Conservation (phyloP, 768 basidiomycete species). For the Termitomyces sp. region DNA sequence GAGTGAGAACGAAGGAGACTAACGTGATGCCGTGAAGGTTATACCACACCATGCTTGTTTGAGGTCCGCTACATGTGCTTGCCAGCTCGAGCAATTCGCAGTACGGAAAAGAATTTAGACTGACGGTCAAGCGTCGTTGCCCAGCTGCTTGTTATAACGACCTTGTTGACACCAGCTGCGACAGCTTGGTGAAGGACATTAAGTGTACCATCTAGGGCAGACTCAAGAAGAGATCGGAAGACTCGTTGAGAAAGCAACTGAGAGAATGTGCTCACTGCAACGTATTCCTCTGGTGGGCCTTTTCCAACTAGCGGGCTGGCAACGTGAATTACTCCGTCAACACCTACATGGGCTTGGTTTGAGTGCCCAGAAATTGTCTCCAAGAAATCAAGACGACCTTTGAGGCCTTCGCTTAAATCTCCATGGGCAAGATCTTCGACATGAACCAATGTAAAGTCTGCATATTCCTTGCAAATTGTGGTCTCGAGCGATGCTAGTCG, state of each 20-base stretch:
- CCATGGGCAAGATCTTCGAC: conserved; percentile 10
- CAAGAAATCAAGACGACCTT: background rate
- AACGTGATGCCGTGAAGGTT: background rate
- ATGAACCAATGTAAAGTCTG: conserved; percentile 3
- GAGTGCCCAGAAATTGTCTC: background rate
- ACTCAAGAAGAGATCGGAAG: background rate
- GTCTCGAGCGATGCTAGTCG: conserved; percentile 1
- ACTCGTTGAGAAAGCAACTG: background rate
- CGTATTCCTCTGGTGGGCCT: conserved; percentile 1
- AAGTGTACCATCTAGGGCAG: conserved; percentile 9
- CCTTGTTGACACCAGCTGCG: conserved; percentile 3
- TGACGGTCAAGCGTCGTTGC: conserved; percentile 8
- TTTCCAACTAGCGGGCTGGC: conserved; percentile 18
- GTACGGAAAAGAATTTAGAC: background rate
- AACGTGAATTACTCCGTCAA: conserved; percentile 33
- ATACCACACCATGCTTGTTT: background rate
- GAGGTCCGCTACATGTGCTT: background rate
- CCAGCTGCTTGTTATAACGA: conserved; percentile 9
- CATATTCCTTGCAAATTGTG: conserved; percentile 1
- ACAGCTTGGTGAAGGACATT: conserved; percentile 11
- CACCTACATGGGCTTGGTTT: conserved; percentile 20
- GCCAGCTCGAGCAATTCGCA: background rate
- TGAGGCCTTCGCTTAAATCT: conserved; percentile 4
- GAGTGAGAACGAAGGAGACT: background rate
- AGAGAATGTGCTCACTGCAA: background rate